Base-by-base conservation (phyloP, 1,139 yeast genomes). In the Nakaseomyces sp. region DNA sequence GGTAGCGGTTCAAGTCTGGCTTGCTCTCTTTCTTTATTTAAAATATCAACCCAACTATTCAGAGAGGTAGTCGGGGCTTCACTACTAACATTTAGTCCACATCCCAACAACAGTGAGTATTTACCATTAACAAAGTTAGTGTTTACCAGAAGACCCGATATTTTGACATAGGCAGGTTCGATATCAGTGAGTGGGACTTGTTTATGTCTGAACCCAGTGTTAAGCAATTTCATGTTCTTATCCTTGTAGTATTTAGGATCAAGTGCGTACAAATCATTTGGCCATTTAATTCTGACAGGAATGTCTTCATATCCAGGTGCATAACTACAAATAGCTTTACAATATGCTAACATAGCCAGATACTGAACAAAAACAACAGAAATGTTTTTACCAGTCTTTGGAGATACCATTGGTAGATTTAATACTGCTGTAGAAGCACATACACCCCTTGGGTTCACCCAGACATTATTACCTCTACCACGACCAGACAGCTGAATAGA, bases 381-480 rank as follows among this genome's bases (percentile, higher is more conserved):
- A n/a, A 53, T 41, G 17, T 68, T 61, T 13, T 64, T 63, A n/a
- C 65, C 58, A 2, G 70, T 63, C 19, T 29, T 45, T 31, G 63
- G 61, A 5, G 57, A 61, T 1, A 56, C 52, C 10, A 67, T 46
- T 0, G 89, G 85, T 16, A 86, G 65, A 44, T 79, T 74, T 50
- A 87, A 64, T 5, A 87, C 74, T 1, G 79, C 74, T 0, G 96
- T 86, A 26, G 80, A 76, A 0, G 97, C 95, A 63, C 88, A 67
- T 0, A 88, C 95, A 6, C 99, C 99, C 30, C 76, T 74, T 1
- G 98, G 98, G 52, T 87, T 89, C 20, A 93, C 81, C 98, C 98
- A 93, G 1, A 81, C 81, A 55, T 93, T 93, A 2, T 93, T 94
- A 5, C 96, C 95, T 47, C 99, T 76, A 1, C 99, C 99, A 43